phyloP scores from a whole-genome alignment of 2,329 filamentous ascomycete genomes.

The Hirsutella rhossiliensis region DNA sequence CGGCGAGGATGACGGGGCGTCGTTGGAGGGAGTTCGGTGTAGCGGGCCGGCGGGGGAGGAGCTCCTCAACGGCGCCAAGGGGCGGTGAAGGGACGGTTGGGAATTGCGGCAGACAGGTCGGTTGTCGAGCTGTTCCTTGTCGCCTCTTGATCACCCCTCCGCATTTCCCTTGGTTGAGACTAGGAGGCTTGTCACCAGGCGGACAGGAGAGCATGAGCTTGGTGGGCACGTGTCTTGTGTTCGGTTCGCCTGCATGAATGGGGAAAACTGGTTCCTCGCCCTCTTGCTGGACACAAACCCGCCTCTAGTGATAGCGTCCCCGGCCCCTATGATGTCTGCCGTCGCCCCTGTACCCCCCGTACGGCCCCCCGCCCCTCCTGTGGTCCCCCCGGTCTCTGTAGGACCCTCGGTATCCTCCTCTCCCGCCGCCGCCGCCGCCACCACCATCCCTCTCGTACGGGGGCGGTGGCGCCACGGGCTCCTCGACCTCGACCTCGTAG shows the following conservation, averaged over 20 bases:
- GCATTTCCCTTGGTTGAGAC: too few species aligned
- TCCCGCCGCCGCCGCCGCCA: constrained; percentile 7
- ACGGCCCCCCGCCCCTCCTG: constrained; percentile 18
- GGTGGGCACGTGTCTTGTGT: not conserved
- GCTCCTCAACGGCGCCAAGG: constrained; percentile 7
- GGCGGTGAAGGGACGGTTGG: not conserved
- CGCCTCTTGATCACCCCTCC: too few species aligned
- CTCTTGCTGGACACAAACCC: too few species aligned
- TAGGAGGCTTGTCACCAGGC: too few species aligned
- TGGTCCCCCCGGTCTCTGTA: constrained; percentile 9
- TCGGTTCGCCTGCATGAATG: not conserved
- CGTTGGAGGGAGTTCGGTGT: constrained; percentile 20
- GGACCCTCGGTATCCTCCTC: constrained; percentile 17
- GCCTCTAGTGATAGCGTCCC: constrained; percentile 17
- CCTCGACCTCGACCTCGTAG: constrained; percentile 67
- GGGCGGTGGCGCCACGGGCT: constrained; percentile 29
- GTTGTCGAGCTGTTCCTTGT: too few species aligned
- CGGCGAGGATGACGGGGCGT: constrained; percentile 6
- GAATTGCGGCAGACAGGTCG: not conserved
- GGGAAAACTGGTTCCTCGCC: too few species aligned
- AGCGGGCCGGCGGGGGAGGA: constrained; percentile 25
- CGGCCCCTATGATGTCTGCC: constrained; percentile 18
- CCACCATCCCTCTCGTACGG: constrained; percentile 5
- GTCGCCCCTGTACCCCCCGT: constrained; percentile 22
- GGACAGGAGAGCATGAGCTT: too few species aligned